Conservation (phyloP, 2,329 filamentous ascomycete species). For the Penicillium fuscoglaucum region DNA sequence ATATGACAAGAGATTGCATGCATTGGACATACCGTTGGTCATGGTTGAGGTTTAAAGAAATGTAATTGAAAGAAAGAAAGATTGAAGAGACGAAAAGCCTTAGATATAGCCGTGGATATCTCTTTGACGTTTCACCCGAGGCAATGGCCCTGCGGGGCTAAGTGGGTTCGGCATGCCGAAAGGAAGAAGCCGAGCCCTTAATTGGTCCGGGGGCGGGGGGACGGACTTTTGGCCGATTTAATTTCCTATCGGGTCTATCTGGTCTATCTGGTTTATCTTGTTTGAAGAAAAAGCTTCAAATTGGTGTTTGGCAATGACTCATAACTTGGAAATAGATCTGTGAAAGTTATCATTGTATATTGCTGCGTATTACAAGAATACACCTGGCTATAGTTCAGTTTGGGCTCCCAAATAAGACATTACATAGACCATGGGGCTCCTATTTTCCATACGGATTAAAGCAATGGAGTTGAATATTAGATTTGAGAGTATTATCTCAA, state of each 20-base stretch:
- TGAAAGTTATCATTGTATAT: neutral
- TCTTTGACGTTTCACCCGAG: constrained; percentile 15
- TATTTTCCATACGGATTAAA: neutral
- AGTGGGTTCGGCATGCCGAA: constrained; percentile 34
- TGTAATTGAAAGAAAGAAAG: neutral
- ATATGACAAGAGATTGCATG: neutral
- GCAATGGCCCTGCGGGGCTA: constrained; percentile 20
- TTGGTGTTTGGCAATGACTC: neutral
- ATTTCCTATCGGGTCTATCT: neutral
- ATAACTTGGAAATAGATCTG: neutral
- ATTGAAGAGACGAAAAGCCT: neutral
- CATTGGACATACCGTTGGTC: neutral
- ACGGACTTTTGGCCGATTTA: neutral
- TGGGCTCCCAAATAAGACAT: too few relatives aligned
- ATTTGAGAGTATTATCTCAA: neutral
- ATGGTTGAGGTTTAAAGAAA: neutral
- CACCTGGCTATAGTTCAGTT: neutral
- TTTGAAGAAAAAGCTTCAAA: neutral
- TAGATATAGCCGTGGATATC: neutral
- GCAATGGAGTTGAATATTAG: neutral
- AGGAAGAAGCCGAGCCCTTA: constrained; percentile 26
- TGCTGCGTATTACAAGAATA: neutral
- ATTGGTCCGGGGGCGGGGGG: constrained; percentile 22
- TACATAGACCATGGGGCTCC: neutral
- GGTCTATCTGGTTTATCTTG: neutral